These are phyloP conservation scores for Metschnikowia colocasiae DNA, from an alignment of 805 yeast species.

Conservation along the genomic window DNA sequence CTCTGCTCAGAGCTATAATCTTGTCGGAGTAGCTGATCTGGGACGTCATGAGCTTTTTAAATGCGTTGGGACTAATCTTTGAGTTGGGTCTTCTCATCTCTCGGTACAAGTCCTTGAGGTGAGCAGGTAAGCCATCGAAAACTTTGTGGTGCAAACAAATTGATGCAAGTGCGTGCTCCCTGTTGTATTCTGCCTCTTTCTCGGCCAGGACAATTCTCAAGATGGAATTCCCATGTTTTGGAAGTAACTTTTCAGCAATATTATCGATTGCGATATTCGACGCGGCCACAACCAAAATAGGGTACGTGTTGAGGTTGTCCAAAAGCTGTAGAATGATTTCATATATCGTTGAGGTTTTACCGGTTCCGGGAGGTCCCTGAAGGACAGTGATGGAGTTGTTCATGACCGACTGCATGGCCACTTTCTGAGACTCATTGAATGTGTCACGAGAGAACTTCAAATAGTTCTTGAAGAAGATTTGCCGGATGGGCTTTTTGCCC, in stretches of 20 bases:
- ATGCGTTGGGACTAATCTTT: constrained; percentile 34
- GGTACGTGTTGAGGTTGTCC: constrained; percentile 52
- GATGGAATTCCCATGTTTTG: constrained; percentile 47
- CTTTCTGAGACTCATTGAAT: constrained; percentile 57
- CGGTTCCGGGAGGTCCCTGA: constrained; percentile 45
- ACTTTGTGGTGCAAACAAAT: constrained; percentile 65
- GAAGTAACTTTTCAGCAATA: constrained; percentile 64
- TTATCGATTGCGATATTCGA: constrained; percentile 75
- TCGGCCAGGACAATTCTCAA: constrained; percentile 56
- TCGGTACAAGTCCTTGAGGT: constrained; percentile 39
- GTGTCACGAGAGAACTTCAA: constrained; percentile 47
- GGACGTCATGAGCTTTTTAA: constrained; percentile 46
- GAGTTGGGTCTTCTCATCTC: constrained; percentile 35
- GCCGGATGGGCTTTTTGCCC: constrained; percentile 53
- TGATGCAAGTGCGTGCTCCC: constrained; percentile 52
- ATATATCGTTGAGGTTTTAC: constrained; percentile 42
- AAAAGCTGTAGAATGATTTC: constrained; percentile 51
- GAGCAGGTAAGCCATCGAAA: constrained; percentile 44
- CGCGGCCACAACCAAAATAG: constrained; percentile 70
- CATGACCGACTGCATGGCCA: constrained; percentile 48
- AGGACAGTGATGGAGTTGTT: constrained; percentile 47
- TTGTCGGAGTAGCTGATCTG: constrained; percentile 44
- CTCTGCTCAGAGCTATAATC: constrained; percentile 47
- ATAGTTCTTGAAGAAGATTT: constrained; percentile 54
- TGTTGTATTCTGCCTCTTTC: constrained; percentile 59